Conservation (phyloP, 345 rosid species). For the Gossypium bickii region DNA sequence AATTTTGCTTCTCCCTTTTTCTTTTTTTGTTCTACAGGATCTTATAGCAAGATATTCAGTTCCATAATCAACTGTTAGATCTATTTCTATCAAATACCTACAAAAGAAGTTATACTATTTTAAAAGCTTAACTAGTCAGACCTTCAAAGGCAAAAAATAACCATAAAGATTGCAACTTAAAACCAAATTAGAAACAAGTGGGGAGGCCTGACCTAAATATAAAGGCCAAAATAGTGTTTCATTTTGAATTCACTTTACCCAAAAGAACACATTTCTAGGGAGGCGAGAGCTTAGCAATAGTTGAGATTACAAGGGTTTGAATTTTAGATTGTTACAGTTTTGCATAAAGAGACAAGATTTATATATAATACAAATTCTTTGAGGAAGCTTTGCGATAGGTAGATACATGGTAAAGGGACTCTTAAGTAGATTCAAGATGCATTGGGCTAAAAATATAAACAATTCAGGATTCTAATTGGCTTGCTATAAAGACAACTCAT, state of each 20-base stretch:
- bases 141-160: neutral
- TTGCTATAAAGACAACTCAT: no score
- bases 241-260: neutral
- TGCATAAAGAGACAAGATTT: neutral
- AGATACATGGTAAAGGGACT: neutral
- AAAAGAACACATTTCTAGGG: neutral
- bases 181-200: neutral
- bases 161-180: neutral
- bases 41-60: neutral
- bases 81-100: neutral
- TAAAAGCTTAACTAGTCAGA: neutral
- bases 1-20: neutral
- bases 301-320: neutral
- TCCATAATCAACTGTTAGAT: neutral
- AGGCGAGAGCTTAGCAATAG: neutral
- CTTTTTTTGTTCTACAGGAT: neutral
- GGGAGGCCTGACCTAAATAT: neutral
- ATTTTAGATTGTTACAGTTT: neutral
- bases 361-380: neutral
- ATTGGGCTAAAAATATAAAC: neutral
- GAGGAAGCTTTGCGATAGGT: neutral
- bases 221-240: neutral
- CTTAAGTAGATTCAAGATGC: neutral
- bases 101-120: neutral
- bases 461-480: neutral